A percentile compares a stretch with the other conserved stretches of the same genome.
phyloP scores from a whole-genome alignment of 1,139 yeast species.

The Debaryomyces coudertii region DNA sequence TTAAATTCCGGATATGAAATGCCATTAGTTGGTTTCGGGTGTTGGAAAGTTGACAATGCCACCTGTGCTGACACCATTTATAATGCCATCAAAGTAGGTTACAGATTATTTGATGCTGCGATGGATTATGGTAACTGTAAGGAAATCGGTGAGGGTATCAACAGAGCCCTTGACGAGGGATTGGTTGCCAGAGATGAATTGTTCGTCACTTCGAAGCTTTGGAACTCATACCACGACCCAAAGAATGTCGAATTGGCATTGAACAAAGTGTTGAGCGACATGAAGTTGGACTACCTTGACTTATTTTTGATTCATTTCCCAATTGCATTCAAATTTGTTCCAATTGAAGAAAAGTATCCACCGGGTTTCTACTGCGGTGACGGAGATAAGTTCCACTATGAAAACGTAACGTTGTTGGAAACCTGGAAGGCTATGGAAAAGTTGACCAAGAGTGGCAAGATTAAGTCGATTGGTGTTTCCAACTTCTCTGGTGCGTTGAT shows the following conservation, averaged over 20 bases:
- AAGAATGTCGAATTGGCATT: constrained; percentile 60
- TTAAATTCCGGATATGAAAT: constrained; percentile 61
- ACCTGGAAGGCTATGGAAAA: constrained; percentile 83
- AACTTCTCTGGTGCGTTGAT: constrained; percentile 74
- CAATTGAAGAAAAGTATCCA: constrained; percentile 75
- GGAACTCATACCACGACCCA: constrained; percentile 79
- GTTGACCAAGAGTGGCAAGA: constrained; percentile 59
- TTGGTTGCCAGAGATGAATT: constrained; percentile 72
- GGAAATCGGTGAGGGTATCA: constrained; percentile 73
- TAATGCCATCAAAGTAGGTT: constrained; percentile 70
- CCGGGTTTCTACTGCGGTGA: constrained; percentile 72
- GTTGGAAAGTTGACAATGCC: constrained; percentile 65
- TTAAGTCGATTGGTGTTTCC: constrained; percentile 80
- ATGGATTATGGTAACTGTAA: constrained; percentile 77
- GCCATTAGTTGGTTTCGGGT: constrained; percentile 69
- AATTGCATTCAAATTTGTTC: constrained; percentile 71
- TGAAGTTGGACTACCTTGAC: constrained; percentile 71
- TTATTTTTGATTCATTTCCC: constrained; percentile 82
- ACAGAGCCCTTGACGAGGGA: constrained; percentile 66
- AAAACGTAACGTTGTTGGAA: constrained; percentile 69
- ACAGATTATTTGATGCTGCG: constrained; percentile 78
- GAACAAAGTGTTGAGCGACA: constrained; percentile 63
- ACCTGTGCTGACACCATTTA: constrained; percentile 63
- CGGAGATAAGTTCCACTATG: constrained; percentile 58
- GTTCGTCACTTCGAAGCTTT: constrained; percentile 75